A percentile compares a stretch with the other conserved stretches of the same genome.
Evolutionary conservation across 345 rosid genomes (phyloP).

Genomic region (Ceriops zippeliana): DNA sequence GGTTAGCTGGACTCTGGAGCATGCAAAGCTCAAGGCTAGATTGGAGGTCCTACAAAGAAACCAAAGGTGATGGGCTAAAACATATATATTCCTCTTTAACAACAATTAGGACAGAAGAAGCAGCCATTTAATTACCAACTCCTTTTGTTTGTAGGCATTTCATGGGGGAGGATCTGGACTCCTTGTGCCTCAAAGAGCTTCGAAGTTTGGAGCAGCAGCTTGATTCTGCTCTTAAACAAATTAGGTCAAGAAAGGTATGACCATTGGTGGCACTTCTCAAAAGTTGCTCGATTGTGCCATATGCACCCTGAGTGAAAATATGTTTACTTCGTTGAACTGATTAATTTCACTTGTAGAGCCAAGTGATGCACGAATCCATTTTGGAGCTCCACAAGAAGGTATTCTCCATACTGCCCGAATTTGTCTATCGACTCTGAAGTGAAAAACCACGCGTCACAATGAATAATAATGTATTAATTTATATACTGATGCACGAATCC

Average conservation of each 20-base stretch:
- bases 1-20: slow-evolving; percentile 80
- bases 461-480: background rate
- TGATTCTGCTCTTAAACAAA: slow-evolving; percentile 66
- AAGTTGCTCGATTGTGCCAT: no score
- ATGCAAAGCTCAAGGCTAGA: slow-evolving; percentile 90
- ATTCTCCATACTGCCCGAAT: slow-evolving; percentile 2
- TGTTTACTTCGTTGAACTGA: background rate
- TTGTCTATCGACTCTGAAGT: background rate
- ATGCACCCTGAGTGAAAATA: background rate
- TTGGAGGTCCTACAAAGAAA: slow-evolving; percentile 78
- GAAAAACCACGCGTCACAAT: background rate
- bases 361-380: slow-evolving; percentile 74
- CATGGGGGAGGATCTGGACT: slow-evolving; percentile 83
- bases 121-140: background rate
- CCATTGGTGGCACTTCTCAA: no score
- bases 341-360: slow-evolving; percentile 47
- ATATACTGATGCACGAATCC: slow-evolving; percentile 61
- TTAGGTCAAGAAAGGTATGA: slow-evolving; percentile 66
- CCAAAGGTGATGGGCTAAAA: slow-evolving; percentile 42
- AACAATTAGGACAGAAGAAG: background rate
- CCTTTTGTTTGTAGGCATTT: slow-evolving; percentile 55
- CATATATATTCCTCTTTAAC: background rate
- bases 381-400: slow-evolving; percentile 87
- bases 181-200: slow-evolving; percentile 67
- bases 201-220: slow-evolving; percentile 83